phyloP scores from a whole-genome alignment of 495 filamentous ascomycete species.

The Hypomontagnella submonticulosa region DNA sequence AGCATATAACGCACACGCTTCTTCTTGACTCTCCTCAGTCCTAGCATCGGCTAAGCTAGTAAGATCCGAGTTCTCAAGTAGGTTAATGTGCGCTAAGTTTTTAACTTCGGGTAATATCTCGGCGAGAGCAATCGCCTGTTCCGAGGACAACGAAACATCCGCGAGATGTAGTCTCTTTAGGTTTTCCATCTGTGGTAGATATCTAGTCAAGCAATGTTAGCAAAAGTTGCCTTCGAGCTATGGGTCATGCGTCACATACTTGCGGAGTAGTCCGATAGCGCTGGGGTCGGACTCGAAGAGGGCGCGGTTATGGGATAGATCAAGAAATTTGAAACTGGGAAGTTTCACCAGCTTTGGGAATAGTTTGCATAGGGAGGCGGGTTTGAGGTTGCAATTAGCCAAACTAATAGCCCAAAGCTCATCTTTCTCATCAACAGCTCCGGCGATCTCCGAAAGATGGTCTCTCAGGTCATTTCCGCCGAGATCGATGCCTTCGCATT shows the following conservation, averaged over 20 bases:
- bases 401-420: conserved; percentile 85
- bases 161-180: conserved; percentile 88
- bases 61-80: conserved; percentile 84
- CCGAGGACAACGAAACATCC: conserved; percentile 85
- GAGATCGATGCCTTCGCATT: conserved; percentile 91
- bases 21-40: conserved; percentile 81
- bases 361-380: conserved; percentile 75
- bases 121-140: conserved; percentile 87
- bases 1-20: conserved; percentile 93
- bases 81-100: conserved; percentile 85
- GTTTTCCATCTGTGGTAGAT: conserved; percentile 80
- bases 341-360: conserved; percentile 79
- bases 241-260: conserved; percentile 52
- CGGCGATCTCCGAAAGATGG: conserved; percentile 73
- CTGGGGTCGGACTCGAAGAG: conserved; percentile 81
- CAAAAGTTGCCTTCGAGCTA: not conserved
- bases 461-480: conserved; percentile 85
- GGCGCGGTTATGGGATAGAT: conserved; percentile 87
- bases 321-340: conserved; percentile 84
- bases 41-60: conserved; percentile 71
- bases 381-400: conserved; percentile 84
- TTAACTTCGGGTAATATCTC: conserved; percentile 89
- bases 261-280: conserved; percentile 78
- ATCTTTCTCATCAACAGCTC: conserved; percentile 68
- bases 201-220: conserved; percentile 55